Evolutionary conservation across 139 green algal species (phyloP).

Genomic region (Chlamydomonas applanata): DNA sequence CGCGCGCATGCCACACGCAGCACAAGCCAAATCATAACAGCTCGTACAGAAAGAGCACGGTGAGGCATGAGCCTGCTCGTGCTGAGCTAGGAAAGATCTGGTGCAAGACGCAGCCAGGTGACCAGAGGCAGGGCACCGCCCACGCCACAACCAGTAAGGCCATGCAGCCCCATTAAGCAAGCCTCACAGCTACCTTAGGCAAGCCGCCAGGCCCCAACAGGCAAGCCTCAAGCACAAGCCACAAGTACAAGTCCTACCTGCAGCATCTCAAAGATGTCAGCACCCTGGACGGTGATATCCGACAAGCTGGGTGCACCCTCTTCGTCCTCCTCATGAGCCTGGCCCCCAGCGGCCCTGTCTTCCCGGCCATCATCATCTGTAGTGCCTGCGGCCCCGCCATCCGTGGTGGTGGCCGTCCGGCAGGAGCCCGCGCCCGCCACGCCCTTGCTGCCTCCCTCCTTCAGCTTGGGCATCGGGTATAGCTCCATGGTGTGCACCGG

Average conservation of each 20-base stretch:
- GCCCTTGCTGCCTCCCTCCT: constrained; percentile 8
- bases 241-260: neutral
- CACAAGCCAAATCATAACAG: too few relatives aligned
- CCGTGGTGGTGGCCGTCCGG: too few relatives aligned
- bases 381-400: too few relatives aligned
- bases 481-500: constrained; percentile 29
- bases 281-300: neutral
- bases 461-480: constrained; percentile 35
- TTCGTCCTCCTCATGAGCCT: neutral
- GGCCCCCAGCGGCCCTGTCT: neutral
- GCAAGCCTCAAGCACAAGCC: neutral
- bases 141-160: too few relatives aligned
- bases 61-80: too few relatives aligned
- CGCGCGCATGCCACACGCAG: too few relatives aligned
- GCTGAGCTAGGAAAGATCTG: too few relatives aligned
- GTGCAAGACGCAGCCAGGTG: too few relatives aligned
- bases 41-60: too few relatives aligned
- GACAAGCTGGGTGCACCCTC: neutral
- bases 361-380: neutral
- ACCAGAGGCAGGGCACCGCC: neutral
- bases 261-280: constrained; percentile 15
- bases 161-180: too few relatives aligned
- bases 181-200: too few relatives aligned
- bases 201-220: too few relatives aligned
- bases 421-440: neutral